phyloP scores from a whole-genome alignment of 129 eudicot species.

The Arctium minus region DNA sequence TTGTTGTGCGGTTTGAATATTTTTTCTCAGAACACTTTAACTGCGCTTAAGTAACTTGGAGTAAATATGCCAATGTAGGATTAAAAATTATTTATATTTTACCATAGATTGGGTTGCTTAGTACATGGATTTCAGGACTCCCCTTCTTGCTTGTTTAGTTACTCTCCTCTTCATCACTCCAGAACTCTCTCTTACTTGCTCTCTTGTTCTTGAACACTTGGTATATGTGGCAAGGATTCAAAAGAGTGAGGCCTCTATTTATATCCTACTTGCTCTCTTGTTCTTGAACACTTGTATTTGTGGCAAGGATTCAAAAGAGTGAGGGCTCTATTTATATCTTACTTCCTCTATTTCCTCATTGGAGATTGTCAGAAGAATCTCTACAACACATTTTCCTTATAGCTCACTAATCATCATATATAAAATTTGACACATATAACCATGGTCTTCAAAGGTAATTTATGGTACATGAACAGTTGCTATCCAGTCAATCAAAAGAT shows the following conservation, averaged over 20 bases:
- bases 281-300: neutral
- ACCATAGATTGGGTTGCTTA: no score
- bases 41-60: no score
- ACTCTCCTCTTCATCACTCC: no score
- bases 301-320: no score
- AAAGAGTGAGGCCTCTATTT: neutral
- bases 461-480: neutral
- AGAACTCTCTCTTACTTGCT: neutral
- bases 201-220: neutral
- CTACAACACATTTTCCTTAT: neutral
- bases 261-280: neutral
- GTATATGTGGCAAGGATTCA: neutral
- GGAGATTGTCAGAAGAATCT: neutral
- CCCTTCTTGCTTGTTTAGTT: no score
- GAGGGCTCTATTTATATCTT: no score
- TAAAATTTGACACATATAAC: neutral
- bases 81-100: no score
- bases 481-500: neutral
- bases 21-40: no score
- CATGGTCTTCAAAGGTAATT: neutral
- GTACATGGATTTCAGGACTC: no score
- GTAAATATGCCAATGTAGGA: no score
- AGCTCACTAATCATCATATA: conserved; percentile 2
- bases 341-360: neutral
- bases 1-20: no score